A percentile compares a stretch with the other conserved stretches of the same genome.
Conservation (phyloP, 495 filamentous ascomycete genomes). For the Glonium stellatum region DNA sequence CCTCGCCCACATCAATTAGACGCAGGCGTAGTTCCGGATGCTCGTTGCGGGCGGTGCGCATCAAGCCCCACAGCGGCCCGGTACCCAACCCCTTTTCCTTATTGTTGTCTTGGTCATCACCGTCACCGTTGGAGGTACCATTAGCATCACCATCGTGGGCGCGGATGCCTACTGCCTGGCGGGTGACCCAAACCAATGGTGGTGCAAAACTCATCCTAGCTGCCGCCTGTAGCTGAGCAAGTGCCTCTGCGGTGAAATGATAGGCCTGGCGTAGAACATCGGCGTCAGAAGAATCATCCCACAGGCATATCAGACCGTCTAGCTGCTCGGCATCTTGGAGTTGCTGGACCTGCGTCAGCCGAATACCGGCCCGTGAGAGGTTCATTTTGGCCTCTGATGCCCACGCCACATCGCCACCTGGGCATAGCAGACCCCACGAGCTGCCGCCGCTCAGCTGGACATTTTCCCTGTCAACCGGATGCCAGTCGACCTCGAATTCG, state of each 20-base stretch:
- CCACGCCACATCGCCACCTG: background rate
- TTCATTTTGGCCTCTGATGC: background rate
- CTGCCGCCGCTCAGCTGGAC: background rate
- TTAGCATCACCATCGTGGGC: too few relatives aligned
- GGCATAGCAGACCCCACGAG: slow-evolving; percentile 3
- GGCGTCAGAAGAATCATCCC: slow-evolving; percentile 27
- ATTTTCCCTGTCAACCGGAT: background rate
- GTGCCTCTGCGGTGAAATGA: slow-evolving; percentile 16
- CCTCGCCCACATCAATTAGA: slow-evolving; percentile 26
- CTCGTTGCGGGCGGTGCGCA: slow-evolving; percentile 31
- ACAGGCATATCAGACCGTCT: slow-evolving; percentile 29
- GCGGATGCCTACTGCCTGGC: slow-evolving; percentile 25
- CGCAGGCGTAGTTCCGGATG: slow-evolving; percentile 31
- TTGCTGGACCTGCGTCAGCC: slow-evolving; percentile 4
- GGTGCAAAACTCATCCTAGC: slow-evolving; percentile 10
- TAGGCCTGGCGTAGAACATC: slow-evolving; percentile 19
- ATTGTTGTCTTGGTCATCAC: slow-evolving; percentile 10
- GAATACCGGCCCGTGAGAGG: slow-evolving; percentile 17
- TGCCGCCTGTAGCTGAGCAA: slow-evolving; percentile 1
- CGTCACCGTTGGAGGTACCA: too few relatives aligned
- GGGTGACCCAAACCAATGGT: slow-evolving; percentile 31
- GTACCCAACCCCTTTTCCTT: slow-evolving; percentile 15
- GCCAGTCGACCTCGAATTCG: too few relatives aligned
- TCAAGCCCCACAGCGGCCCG: slow-evolving; percentile 30
- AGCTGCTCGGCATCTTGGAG: slow-evolving; percentile 22